These are phyloP conservation scores for Phialophora verrucosa DNA, from an alignment of 2,329 filamentous ascomycete genomes.

Conservation along the genomic window DNA sequence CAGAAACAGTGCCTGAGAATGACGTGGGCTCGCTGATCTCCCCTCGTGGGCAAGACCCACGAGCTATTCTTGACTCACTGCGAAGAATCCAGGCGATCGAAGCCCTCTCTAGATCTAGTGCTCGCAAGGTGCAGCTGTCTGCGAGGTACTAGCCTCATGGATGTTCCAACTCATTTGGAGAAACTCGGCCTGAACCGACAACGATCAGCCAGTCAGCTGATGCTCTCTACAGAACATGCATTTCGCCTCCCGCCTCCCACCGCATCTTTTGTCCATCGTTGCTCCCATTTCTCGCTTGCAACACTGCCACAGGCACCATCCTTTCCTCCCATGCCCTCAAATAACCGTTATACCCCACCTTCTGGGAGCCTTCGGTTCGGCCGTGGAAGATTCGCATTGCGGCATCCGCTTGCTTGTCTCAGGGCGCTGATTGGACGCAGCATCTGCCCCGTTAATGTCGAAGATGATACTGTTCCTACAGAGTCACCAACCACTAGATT, in stretches of 20 bases:
- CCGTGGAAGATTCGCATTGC: constrained; percentile 16
- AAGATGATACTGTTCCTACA: constrained; percentile 23
- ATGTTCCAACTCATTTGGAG: constrained; percentile 15
- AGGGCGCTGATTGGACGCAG: constrained; percentile 7
- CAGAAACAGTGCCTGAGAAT: constrained; percentile 14
- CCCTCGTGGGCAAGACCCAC: background rate
- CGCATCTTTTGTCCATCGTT: background rate
- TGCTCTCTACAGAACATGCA: constrained; percentile 7
- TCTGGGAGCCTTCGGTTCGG: constrained; percentile 8
- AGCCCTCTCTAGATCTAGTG: constrained; percentile 1
- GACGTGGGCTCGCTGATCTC: constrained; percentile 18
- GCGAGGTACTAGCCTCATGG: constrained; percentile 24
- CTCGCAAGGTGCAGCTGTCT: constrained; percentile 13
- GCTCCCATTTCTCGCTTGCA: constrained; percentile 12
- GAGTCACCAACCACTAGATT: constrained; percentile 20
- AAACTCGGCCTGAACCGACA: constrained; percentile 7
- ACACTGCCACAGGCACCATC: constrained; percentile 10
- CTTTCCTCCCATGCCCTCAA: background rate
- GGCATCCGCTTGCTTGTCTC: constrained; percentile 2
- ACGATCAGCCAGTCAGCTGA: constrained; percentile 21
- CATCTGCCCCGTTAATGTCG: constrained; percentile 13
- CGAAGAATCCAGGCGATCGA: constrained; percentile 12
- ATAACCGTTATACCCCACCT: background rate
- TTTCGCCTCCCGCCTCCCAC: background rate
- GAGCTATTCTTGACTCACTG: constrained; percentile 21